These are phyloP conservation scores for Eustoma russellianum DNA, from an alignment of 257 asterid genomes.

Conservation along the genomic window DNA sequence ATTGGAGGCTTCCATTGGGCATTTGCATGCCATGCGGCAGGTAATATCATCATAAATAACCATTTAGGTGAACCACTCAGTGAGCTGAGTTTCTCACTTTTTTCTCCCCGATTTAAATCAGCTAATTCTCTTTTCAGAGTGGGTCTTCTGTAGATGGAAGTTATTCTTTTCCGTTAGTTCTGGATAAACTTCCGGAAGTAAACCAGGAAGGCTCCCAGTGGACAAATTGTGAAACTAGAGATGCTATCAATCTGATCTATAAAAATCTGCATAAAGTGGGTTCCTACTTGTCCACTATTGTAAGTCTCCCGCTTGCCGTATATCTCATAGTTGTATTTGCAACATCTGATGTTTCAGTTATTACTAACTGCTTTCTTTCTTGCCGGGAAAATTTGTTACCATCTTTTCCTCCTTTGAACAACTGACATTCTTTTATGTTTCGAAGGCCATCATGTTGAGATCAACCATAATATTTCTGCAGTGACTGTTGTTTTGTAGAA, in stretches of 20 bases:
- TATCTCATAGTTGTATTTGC: slow-evolving; percentile 11
- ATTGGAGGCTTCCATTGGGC: slow-evolving; percentile 88
- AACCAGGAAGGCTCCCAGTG: slow-evolving; percentile 83
- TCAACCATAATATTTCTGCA: background rate
- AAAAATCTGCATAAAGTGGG: slow-evolving; percentile 71
- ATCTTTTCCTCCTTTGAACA: background rate
- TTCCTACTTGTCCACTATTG: slow-evolving; percentile 67
- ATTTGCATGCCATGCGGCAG: slow-evolving; percentile 76
- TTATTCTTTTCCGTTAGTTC: slow-evolving; percentile 68
- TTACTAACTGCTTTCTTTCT: slow-evolving; percentile 6
- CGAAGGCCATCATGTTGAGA: background rate
- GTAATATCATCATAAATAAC: slow-evolving; percentile 20
- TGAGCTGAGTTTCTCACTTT: slow-evolving; percentile 8
- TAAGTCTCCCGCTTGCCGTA: slow-evolving; percentile 33
- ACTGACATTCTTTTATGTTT: background rate
- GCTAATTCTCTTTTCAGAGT: slow-evolving; percentile 45
- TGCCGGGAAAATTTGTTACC: background rate
- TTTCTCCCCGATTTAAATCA: slow-evolving; percentile 2
- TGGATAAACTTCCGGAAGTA: slow-evolving; percentile 82
- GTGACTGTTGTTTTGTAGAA: too few species aligned
- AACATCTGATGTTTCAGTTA: slow-evolving; percentile 2
- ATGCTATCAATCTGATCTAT: slow-evolving; percentile 66
- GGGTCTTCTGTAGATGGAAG: slow-evolving; percentile 88
- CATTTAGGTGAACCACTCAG: background rate
- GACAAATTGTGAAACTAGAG: slow-evolving; percentile 77